Percentiles rank a stretch among this genome's conserved stretches.
These are phyloP conservation scores for Candida cerambycidarum DNA, from an alignment of 805 yeast genomes.

Conservation along the genomic window DNA sequence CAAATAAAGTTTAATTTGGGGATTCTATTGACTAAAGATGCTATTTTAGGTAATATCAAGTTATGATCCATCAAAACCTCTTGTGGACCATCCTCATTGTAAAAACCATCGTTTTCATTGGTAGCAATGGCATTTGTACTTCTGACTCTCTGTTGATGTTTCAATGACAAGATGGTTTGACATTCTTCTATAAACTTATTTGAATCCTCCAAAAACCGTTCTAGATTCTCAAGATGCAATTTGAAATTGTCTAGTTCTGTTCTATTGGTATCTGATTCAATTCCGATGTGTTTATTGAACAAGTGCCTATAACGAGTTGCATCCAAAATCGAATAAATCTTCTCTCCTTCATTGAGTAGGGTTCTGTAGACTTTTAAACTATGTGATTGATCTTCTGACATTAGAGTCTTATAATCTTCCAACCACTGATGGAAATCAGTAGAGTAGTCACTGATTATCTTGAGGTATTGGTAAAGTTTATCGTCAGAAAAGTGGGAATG, in stretches of 20 bases:
- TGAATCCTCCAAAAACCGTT: conserved; percentile 44
- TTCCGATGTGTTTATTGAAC: conserved; percentile 6
- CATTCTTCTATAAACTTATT: conserved; percentile 56
- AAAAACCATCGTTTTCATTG: conserved; percentile 14
- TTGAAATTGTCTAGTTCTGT: background rate
- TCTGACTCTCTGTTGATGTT: conserved; percentile 50
- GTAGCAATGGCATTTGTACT: conserved; percentile 18
- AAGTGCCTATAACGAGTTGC: background rate
- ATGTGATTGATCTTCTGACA: conserved; percentile 45
- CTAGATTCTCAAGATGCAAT: conserved; percentile 22
- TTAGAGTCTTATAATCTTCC: conserved; percentile 38
- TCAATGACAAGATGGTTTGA: conserved; percentile 50
- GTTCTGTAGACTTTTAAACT: conserved; percentile 45
- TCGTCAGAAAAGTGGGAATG: conserved; percentile 55
- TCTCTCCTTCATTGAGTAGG: conserved; percentile 56
- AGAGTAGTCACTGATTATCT: conserved; percentile 40
- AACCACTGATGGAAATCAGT: conserved; percentile 55
- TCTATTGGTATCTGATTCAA: background rate
- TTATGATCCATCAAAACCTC: conserved; percentile 8
- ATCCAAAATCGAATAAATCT: conserved; percentile 24
- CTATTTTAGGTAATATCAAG: conserved; percentile 22
- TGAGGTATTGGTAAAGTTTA: conserved; percentile 38
- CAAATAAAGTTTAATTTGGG: conserved; percentile 51
- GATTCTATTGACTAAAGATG: conserved; percentile 44
- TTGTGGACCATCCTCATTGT: background rate